Evolutionary conservation across 176 grass and related monocot species (phyloP), one percentile per base, ranked within the genome.

Genomic region (Echinochloa phyllopogon): DNA sequence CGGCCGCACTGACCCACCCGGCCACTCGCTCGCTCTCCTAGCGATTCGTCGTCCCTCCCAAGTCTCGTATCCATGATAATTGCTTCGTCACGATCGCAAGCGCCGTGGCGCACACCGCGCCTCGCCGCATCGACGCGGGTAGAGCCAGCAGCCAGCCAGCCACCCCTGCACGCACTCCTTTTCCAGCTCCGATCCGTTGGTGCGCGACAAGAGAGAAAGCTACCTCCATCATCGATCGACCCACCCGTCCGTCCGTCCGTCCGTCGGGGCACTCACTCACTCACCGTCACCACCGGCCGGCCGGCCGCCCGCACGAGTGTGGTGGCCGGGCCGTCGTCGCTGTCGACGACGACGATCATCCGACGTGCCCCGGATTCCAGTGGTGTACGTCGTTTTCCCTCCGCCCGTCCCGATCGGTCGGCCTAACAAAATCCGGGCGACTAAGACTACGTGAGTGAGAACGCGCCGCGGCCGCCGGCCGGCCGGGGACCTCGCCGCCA

Each of bases 191-290:
- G n/a, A n/a, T 33, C 8, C 29, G 14, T 40, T 66, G 68, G 76
- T 64, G 87, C 48, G 67, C 42, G 67, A 68, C 53, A 64, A 2
- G 86, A 82, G 52, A 84, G 86, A 88, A 75, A 89, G 87, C 87
- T 20, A 85, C 87, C 20, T 51, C 50, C 59, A 80, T 50, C 75
- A 66, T 20, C 49, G 1, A 18, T 36, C 15, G n/a, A 6, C 4
- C 15, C n/a, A 6, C 4, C 65, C 33, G n/a, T n/a, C n/a, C n/a
- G n/a, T n/a, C n/a, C 16, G 18, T 21, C 40, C 10, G 3, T 47
- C 42, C n/a, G 12, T 48, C n/a, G 69, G 10, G 44, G 50, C 74
- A 69, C 44, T 45, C 74, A 29, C 5, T 38, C 15, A 3, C 10
- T n/a, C 55, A n/a, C 8, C 20, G 7, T 0, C n/a, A n/a, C n/a